These are phyloP conservation scores for Cutaneotrichosporon cavernicola DNA, from an alignment of 1,284 basidiomycete species.

Conservation along the genomic window DNA sequence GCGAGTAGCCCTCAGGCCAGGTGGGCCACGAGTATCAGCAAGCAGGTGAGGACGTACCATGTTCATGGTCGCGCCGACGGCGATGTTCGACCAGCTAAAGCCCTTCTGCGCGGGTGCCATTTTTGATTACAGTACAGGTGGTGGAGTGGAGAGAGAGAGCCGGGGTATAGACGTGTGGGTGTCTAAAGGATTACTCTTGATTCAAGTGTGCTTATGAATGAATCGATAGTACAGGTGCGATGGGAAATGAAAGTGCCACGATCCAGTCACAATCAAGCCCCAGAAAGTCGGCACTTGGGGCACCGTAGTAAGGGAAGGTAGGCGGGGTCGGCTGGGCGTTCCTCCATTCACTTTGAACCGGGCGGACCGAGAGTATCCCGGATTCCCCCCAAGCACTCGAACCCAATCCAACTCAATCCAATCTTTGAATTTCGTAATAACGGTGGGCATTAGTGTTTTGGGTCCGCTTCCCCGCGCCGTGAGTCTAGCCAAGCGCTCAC, in stretches of 20 bases:
- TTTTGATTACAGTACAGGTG: constrained; percentile 18
- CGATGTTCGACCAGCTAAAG: constrained; percentile 98
- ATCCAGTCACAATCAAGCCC: not conserved
- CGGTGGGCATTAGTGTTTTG: too few species aligned
- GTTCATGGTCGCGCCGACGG: constrained; percentile 96
- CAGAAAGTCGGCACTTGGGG: constrained; percentile 1
- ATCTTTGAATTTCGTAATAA: too few species aligned
- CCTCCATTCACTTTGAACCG: too few species aligned
- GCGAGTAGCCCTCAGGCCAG: too few species aligned
- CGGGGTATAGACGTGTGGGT: constrained; percentile 6
- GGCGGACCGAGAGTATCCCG: too few species aligned
- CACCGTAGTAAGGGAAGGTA: not conserved
- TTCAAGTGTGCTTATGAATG: not conserved
- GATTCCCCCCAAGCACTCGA: too few species aligned
- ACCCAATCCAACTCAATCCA: too few species aligned
- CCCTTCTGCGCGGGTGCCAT: constrained; percentile 72
- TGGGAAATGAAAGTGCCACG: constrained; percentile 1
- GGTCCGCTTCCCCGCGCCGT: too few species aligned
- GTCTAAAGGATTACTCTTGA: not conserved
- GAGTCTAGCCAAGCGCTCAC: too few species aligned
- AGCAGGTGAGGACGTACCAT: constrained; percentile 61
- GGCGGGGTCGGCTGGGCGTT: too few species aligned
- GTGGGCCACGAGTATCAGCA: not conserved
- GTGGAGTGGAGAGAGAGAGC: not conserved
- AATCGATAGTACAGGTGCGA: not conserved